A percentile compares a stretch with the other conserved stretches of the same genome.
Evolutionary conservation across 73 alveolate species (phyloP).

Genomic region (Breviolum minutum): DNA sequence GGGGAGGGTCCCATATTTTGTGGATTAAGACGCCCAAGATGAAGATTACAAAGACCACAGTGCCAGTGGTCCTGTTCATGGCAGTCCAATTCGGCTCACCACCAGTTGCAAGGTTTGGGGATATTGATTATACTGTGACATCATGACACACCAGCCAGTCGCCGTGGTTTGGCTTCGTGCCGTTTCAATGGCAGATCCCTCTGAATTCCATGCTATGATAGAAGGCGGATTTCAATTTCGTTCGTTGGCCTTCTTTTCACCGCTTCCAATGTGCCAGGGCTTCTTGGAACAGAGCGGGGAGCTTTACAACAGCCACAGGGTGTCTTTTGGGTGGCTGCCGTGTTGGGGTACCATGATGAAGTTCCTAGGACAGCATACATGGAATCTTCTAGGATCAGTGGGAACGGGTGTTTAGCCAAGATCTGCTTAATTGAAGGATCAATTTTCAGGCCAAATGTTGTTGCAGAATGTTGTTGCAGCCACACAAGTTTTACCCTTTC

Average conservation of each 20-base stretch:
- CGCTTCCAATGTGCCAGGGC: not conserved
- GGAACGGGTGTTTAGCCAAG: no score
- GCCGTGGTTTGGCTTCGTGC: not conserved
- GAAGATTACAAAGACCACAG: not conserved
- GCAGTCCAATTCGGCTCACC: not conserved
- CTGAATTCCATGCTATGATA: not conserved
- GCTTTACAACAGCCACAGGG: conserved; percentile 30
- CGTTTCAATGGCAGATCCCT: not conserved
- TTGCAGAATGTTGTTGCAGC: no score
- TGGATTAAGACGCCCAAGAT: not conserved
- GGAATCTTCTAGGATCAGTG: no score
- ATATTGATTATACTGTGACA: no score
- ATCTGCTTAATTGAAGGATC: no score
- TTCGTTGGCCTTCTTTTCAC: not conserved
- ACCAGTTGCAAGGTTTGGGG: not conserved
- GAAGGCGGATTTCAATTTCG: not conserved
- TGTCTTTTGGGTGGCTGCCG: no score
- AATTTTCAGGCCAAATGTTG: not conserved
- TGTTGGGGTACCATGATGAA: no score
- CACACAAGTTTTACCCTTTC: not conserved
- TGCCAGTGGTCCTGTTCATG: no score
- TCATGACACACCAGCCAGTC: not conserved
- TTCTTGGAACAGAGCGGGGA: conserved; percentile 20
- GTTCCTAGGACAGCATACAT: no score
- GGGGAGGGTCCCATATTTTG: not conserved